Evolutionary conservation across 1,284 basidiomycete species (phyloP), one percentile per base, ranked within the genome.

Genomic region (Irpex sp.): DNA sequence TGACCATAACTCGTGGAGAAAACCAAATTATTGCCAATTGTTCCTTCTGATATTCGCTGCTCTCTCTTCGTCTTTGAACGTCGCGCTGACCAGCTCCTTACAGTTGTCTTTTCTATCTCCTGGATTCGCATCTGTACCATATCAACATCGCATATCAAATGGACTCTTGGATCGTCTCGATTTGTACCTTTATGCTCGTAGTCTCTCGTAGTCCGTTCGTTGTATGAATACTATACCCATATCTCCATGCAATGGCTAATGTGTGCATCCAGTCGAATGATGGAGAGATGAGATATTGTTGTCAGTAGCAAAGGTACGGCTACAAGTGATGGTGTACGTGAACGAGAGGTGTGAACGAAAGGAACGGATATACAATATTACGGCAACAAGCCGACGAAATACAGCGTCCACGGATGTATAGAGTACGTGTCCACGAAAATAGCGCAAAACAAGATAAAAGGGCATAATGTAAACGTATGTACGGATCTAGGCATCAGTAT

Each of bases 1-100:
- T 75, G 75, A 73, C 60, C 3, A 63, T 68, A 62, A 11, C 40
- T 44, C 61, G 69, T 76, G 75, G 70, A 73, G 75, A 77, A 48
- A 72, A 74, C 66, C 60, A 54, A 63, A 61, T 67, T 68, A 75
- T 75, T 74, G 72, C 74, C 71, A 73, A 72, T 71, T 74, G 66
- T 73, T 72, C 67, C 69, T 72, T 72, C 73, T 72, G 71, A 73
- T 71, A 62, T 61, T 51, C 54, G 40, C 63, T 36, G 6, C 54
- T 55, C 38, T 44, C 11, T 47, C 51, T 8, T 44, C n/a, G 19
- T 40, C 26, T 34, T 37, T 31, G 54, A 58, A 40, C 59, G 31
- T 15, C 17, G 9, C 19, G 34, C 49, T 54, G 17, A 60, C 34
- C 2, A 51, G 7, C 49, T 55, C 51, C 59, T 36, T 47, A 49